Evolutionary conservation across 495 filamentous ascomycete genomes (phyloP).

Genomic region (Tuber brumale): DNA sequence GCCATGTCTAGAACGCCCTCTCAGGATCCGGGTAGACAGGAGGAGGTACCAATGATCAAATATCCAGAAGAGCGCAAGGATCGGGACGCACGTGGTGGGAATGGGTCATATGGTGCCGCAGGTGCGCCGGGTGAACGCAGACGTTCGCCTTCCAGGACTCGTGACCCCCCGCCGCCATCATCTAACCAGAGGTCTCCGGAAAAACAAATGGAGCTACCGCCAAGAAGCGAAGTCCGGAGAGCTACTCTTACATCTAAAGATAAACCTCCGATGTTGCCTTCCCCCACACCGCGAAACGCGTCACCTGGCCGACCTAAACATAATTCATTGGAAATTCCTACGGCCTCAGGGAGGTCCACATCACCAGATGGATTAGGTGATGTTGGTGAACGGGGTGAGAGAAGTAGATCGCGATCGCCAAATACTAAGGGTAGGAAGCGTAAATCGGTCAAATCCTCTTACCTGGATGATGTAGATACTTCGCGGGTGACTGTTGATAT

Average conservation of each 20-base stretch:
- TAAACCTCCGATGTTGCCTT: constrained; percentile 10
- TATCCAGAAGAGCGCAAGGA: constrained; percentile 28
- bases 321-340: constrained; percentile 26
- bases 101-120: neutral
- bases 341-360: constrained; percentile 8
- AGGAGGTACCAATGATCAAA: constrained; percentile 36
- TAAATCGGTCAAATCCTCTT: constrained; percentile 61
- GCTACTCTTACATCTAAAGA: constrained; percentile 32
- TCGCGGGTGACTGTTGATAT: constrained; percentile 52
- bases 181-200: constrained; percentile 11
- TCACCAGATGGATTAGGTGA: constrained; percentile 21
- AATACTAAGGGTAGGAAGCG: constrained; percentile 54
- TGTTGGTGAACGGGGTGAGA: constrained; percentile 16
- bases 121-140: constrained; percentile 22
- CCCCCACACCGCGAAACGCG: constrained; percentile 15
- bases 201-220: constrained; percentile 29
- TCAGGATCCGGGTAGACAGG: constrained; percentile 18
- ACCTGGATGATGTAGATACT: constrained; percentile 40
- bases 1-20: constrained; percentile 32
- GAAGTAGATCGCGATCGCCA: constrained; percentile 38
- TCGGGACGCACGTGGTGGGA: constrained; percentile 10
- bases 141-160: constrained; percentile 25
- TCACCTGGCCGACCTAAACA: constrained; percentile 27
- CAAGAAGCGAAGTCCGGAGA: constrained; percentile 27
- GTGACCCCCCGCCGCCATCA: constrained; percentile 10